Base-by-base conservation (phyloP, 108 stramenopile genomes). In the Cyclotella kingstonii region DNA sequence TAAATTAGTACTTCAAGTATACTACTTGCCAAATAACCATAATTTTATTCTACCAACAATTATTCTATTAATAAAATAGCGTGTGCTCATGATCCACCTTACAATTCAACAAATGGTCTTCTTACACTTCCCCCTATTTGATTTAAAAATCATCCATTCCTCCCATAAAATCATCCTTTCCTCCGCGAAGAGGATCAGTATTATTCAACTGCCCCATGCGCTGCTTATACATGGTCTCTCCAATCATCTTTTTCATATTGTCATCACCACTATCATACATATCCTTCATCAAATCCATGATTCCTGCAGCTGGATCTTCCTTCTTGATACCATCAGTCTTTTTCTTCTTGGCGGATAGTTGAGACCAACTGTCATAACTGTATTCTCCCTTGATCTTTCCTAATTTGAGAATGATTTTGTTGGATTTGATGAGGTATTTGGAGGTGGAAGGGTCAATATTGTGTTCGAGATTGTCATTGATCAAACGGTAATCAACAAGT, bases 241-340 rank as follows among this genome's bases (percentile, higher is more conserved):
- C 97, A 71, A 98, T 98, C 55, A 96, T 81, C 71, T 95, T 90
- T 70, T 81, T 80, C 87, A 95, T 98, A 43, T 92, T 93, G 48
- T 96, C 97, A 80, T 98, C 97, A 0, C 97, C 97, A 35, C 68
- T 70, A 14, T 97, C 93, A 65, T 98, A 98, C 95, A 98, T 93
- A 42, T 98, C 86, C 71, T 96, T 96, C 97, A 98, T 98, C 86
- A 98, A 60, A 42, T 93, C 93, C 90, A 96, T 98, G 61, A 96
- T 86, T 14, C 85, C 77, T 10, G 84, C 77, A 7, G 63, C 15
- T 2, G 94, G 93, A 71, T 97, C 80, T 12, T 55, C 57, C 51
- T 74, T 72, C 27, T 66, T 81, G 3, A 43, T 27, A 11, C 40
- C 28, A 29, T 70, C 56, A 0, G 51, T 42, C 50, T 78, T 78